Base-by-base conservation (phyloP, 2,329 filamentous ascomycete species). In the Keithomyces neogunnii region DNA sequence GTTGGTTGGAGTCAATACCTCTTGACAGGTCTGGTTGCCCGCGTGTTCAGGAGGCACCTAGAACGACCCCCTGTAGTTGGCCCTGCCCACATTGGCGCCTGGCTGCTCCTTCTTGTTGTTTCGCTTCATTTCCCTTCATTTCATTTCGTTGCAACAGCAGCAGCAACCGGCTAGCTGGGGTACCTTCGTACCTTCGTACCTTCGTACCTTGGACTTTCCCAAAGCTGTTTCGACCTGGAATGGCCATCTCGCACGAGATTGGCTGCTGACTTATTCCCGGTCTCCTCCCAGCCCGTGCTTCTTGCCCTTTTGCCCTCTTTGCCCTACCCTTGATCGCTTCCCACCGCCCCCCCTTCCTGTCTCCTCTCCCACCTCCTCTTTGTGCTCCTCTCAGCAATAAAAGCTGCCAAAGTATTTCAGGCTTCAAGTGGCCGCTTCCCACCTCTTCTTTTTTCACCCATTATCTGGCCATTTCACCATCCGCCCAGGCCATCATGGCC, bases 361-460 rank as follows among this genome's bases (percentile, higher is more conserved):
- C 19, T 45, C n/a, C 9, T 30, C 39, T 35, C 33, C 30, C 38
- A 39, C 43, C 31, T 36, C 38, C n/a, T 19, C 50, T 48, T 36
- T 38, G 38, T 38, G 32, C 40, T 49, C 33, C 33, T 35, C 33
- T 19, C 19, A 19, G 19, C 19, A 19, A 19, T 19, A 35, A 35
- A 44, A 44, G 26, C 42, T 40, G 29, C 44, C 43, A 19, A 19
- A 54, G 42, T 54, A 54, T 54, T 54, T 54, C 49, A 54, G 49
- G 52, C 32, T 43, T 38, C 49, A 51, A 43, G 36, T 49, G 47
- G 46, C 52, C 52, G 32, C 43, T 36, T 54, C 43, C 44, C 49
- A 51, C 38, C 11, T 36, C 10, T 31, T 19, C 38, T 31, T 32
- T 26, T 33, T 46, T n/a, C 49, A 51, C 49, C 52, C 52, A 51